phyloP scores from a whole-genome alignment of 805 yeast species.

The Tetrapisispora iriomotensis region DNA sequence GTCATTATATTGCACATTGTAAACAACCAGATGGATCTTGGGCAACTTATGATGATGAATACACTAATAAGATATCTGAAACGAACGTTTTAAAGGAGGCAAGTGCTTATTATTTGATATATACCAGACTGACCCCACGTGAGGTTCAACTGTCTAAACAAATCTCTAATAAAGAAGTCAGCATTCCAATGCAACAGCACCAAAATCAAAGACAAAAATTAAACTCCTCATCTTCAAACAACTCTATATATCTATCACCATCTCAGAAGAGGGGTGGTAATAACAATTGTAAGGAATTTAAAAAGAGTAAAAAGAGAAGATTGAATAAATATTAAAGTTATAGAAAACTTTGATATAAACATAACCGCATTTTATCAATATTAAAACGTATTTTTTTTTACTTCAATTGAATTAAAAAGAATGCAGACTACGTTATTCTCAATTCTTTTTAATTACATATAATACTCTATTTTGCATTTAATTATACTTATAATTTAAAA shows the following conservation, averaged over 20 bases:
- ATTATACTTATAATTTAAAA: too few relatives aligned
- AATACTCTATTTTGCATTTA: slow-evolving; percentile 1
- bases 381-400: not conserved
- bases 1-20: slow-evolving; percentile 88
- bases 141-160: slow-evolving; percentile 12
- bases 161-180: slow-evolving; percentile 8
- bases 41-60: slow-evolving; percentile 93
- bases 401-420: not conserved
- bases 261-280: slow-evolving; percentile 4
- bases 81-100: slow-evolving; percentile 70
- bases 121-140: slow-evolving; percentile 65
- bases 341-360: not conserved
- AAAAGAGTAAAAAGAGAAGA: slow-evolving; percentile 24
- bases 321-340: slow-evolving; percentile 13
- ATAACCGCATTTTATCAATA: slow-evolving; percentile 1
- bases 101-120: slow-evolving; percentile 82
- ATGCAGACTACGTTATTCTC: too few relatives aligned
- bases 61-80: slow-evolving; percentile 63
- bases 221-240: slow-evolving; percentile 2
- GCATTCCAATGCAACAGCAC: slow-evolving; percentile 9
- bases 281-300: slow-evolving; percentile 11
- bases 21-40: slow-evolving; percentile 87
- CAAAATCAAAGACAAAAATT: slow-evolving; percentile 1
- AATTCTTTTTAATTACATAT: too few relatives aligned
- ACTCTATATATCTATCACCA: not conserved